A percentile compares a stretch with the other conserved stretches of the same genome.
phyloP scores from a whole-genome alignment of 2,329 filamentous ascomycete species.

The Fusarium falciforme region DNA sequence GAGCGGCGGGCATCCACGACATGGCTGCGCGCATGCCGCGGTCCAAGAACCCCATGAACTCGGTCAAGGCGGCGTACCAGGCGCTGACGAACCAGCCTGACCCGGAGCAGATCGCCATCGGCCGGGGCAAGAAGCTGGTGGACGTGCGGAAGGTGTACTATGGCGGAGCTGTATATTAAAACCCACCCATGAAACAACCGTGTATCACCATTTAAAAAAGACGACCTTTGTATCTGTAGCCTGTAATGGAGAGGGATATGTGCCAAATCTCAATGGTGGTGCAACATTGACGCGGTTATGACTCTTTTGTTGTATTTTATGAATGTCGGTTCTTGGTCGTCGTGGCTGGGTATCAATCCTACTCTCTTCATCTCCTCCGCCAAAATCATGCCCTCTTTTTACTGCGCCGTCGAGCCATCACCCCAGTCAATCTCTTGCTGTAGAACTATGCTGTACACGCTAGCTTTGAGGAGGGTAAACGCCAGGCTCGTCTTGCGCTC shows the following conservation, averaged over 20 bases:
- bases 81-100: conserved; percentile 86
- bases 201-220: conserved; percentile 38
- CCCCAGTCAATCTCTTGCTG: conserved; percentile 94
- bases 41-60: conserved; percentile 96
- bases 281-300: neutral
- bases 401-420: conserved; percentile 56
- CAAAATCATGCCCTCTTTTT: neutral
- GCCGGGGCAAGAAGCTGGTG: conserved; percentile 92
- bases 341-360: conserved; percentile 36
- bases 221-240: conserved; percentile 39
- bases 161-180: conserved; percentile 76
- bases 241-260: conserved; percentile 30
- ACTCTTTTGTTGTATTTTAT: conserved; percentile 2
- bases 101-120: conserved; percentile 90
- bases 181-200: neutral
- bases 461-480: conserved; percentile 96
- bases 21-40: conserved; percentile 85
- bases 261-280: conserved; percentile 4
- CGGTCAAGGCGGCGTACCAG: conserved; percentile 89
- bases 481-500: conserved; percentile 96
- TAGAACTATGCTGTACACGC: conserved; percentile 97
- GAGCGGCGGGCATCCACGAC: conserved; percentile 86
- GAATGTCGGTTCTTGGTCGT: conserved; percentile 34
- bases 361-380: neutral
- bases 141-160: conserved; percentile 98